phyloP scores from a whole-genome alignment of 345 rosid genomes.

The Populus pruinosa region DNA sequence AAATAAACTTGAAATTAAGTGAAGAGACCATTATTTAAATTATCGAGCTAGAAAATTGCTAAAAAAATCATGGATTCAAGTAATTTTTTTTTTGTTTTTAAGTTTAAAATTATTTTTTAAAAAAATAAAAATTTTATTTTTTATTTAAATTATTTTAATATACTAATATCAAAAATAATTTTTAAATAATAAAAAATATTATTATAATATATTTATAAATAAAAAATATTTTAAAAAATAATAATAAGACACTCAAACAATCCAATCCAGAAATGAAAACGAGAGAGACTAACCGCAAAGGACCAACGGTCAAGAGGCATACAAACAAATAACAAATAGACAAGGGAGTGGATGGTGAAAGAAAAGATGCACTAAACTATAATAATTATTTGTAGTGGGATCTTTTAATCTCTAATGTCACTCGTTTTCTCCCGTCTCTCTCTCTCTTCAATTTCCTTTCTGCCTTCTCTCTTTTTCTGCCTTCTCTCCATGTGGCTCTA shows the following conservation, averaged over 20 bases:
- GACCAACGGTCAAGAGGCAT: not conserved
- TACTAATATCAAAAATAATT: too few relatives aligned
- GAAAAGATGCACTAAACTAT: not conserved
- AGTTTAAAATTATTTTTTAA: too few relatives aligned
- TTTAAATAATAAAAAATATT: too few relatives aligned
- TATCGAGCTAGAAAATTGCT: too few relatives aligned
- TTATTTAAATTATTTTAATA: too few relatives aligned
- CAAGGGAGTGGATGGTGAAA: not conserved
- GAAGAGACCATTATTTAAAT: too few relatives aligned
- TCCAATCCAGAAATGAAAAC: not conserved
- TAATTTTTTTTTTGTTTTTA: too few relatives aligned
- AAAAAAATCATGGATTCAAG: too few relatives aligned
- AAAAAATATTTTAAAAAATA: too few relatives aligned
- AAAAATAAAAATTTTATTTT: too few relatives aligned
- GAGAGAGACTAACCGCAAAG: not conserved
- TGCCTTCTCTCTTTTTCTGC: conserved; percentile 1
- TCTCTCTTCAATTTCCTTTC: not conserved
- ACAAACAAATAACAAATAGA: not conserved
- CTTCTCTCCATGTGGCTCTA: conserved; percentile 30
- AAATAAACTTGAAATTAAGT: too few relatives aligned
- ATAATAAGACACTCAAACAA: fast-evolving
- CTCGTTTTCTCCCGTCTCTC: conserved; percentile 17
- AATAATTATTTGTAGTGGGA: conserved; percentile 1
- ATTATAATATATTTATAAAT: too few relatives aligned
- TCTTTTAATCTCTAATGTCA: conserved; percentile 18